Evolutionary conservation across 1,139 yeast genomes (phyloP).

Genomic region (Saccharomyces hybrid): DNA sequence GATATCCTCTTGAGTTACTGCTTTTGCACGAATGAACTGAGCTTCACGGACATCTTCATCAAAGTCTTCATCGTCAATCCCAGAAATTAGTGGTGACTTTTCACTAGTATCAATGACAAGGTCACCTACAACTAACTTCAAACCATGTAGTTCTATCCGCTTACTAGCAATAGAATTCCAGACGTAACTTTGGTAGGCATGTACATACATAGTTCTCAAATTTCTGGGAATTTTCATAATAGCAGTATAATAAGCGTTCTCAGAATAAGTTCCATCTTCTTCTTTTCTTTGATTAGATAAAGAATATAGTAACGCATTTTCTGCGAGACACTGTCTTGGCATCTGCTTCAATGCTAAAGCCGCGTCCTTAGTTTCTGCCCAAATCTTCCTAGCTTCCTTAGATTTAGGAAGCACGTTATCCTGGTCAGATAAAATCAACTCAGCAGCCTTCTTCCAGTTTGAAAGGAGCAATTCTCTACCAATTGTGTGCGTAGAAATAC

Average conservation of each 20-base stretch:
- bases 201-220: conserved; percentile 88
- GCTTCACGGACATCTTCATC: conserved; percentile 59
- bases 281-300: conserved; percentile 43
- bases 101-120: conserved; percentile 46
- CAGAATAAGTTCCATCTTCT: conserved; percentile 42
- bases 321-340: conserved; percentile 89
- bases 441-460: conserved; percentile 76
- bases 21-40: conserved; percentile 53
- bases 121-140: conserved; percentile 72
- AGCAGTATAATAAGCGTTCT: conserved; percentile 60
- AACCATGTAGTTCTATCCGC: conserved; percentile 66
- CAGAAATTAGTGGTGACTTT: conserved; percentile 14
- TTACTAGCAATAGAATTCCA: conserved; percentile 87
- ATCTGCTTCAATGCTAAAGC: conserved; percentile 54
- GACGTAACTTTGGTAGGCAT: conserved; percentile 91
- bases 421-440: conserved; percentile 75
- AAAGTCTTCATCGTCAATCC: conserved; percentile 40
- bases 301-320: conserved; percentile 57
- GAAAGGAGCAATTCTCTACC: conserved; percentile 67
- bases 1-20: conserved; percentile 68
- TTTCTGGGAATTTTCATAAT: conserved; percentile 89
- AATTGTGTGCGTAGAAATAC: conserved; percentile 79
- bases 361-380: conserved; percentile 73
- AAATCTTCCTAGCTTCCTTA: conserved; percentile 67
- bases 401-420: conserved; percentile 78